Conservation (phyloP, 768 basidiomycete species). For the Suillus plorans region DNA sequence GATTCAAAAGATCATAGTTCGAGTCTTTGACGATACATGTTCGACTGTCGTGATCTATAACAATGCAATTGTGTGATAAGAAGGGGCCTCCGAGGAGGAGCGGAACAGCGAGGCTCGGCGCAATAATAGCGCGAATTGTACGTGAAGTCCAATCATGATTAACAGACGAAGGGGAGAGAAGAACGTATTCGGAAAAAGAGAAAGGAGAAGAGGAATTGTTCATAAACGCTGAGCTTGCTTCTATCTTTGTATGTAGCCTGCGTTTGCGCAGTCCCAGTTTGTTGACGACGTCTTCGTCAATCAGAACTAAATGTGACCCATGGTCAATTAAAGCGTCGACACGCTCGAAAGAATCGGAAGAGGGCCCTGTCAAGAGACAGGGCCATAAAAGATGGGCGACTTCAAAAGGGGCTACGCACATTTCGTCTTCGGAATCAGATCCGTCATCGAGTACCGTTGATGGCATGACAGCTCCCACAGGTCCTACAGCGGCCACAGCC, state of each 20-base stretch:
- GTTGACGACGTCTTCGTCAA: not conserved
- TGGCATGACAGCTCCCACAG: no score
- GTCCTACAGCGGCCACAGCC: no score
- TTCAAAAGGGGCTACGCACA: not conserved
- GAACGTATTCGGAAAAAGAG: not conserved
- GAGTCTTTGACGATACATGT: slow-evolving; percentile 5
- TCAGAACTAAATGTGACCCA: not conserved
- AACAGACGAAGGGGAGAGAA: not conserved
- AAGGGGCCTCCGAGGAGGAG: not conserved
- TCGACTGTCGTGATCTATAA: slow-evolving; percentile 1
- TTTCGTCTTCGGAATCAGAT: not conserved
- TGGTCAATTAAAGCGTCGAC: not conserved
- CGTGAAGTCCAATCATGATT: not conserved
- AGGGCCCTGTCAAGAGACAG: not conserved
- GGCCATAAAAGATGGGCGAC: not conserved
- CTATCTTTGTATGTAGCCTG: not conserved
- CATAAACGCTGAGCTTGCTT: not conserved
- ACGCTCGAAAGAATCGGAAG: not conserved
- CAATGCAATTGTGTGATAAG: not conserved
- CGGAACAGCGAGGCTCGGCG: not conserved
- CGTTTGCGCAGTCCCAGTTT: not conserved
- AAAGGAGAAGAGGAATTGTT: not conserved
- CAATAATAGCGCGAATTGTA: not conserved
- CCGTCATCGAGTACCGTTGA: no score
- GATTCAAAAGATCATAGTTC: slow-evolving; percentile 13